Evolutionary conservation across 345 rosid genomes (phyloP), one percentile per base, ranked within the genome.

Genomic region (Citrus reticulata): DNA sequence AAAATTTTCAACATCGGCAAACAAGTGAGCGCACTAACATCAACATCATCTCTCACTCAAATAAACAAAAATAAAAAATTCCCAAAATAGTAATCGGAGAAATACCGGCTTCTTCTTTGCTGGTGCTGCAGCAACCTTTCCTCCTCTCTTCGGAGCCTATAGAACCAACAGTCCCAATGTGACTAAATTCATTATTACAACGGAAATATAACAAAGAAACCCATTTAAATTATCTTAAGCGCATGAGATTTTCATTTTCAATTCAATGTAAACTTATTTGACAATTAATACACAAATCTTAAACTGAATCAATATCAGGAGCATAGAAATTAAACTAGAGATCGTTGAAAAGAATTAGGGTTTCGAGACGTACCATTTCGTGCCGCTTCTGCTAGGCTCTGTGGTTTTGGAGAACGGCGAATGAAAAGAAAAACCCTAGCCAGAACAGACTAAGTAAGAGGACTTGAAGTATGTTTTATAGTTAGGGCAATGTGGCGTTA

Each of bases 71-170:
- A 29, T 9, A 55, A 37, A 27, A 42, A 13, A 46, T 11, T 40
- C 0, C 14, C 30, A 55, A 24, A 76, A 54, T 24, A 76, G 24
- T 24, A 55, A 5, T 7, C 10, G 0, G 19, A 64, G 29, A 27
- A 58, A 20, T 79, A 76, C 82, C 46, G 29, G 78, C 68, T 83
- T 83, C 80, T 83, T 83, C 82, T 83, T 83, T 19, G 80, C 78
- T 20, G 83, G 61, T 39, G 59, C 60, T 1, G 37, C 81, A 17
- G 79, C 85, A 30, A 46, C 70, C 59, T 79, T 79, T 35, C 63
- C 82, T 74, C 82, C 85, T 82, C 49, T 82, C 77, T 79, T 83
- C 2, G 85, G 82, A 54, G 54, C 85, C 83, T 79, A 72, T 24
- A 37, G 49, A 35, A 3, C 6, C 60, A 46, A 57, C 24, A 55